Evolutionary conservation across 441 rosid species (phyloP).

Genomic region (Sinapis alba): DNA sequence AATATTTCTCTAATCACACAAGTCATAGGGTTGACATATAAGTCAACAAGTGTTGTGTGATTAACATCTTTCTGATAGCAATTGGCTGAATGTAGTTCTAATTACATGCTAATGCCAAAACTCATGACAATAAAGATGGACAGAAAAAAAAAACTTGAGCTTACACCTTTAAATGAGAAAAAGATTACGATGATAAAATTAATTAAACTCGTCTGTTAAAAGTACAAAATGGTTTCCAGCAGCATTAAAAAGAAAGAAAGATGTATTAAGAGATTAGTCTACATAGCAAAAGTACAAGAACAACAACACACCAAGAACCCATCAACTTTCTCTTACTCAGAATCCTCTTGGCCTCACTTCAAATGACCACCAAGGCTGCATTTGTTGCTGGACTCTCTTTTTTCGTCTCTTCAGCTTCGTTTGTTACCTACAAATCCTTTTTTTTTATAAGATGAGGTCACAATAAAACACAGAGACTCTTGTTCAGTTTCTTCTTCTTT

Average conservation of each 20-base stretch:
- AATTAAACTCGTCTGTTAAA: conserved; percentile 29
- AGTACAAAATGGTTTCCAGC: conserved; percentile 23
- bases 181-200: conserved; percentile 3
- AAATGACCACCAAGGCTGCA: background rate
- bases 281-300: conserved; percentile 27
- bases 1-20: background rate
- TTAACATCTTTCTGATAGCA: background rate
- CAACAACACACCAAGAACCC: conserved; percentile 37
- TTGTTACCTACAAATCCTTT: conserved; percentile 23
- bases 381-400: background rate
- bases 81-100: no score
- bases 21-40: background rate
- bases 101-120: background rate
- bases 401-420: conserved; percentile 8
- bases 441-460: conserved; percentile 44
- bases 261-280: conserved; percentile 35
- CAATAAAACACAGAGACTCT: conserved; percentile 67
- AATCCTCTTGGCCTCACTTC: conserved; percentile 28
- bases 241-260: background rate
- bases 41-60: background rate
- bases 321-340: conserved; percentile 3
- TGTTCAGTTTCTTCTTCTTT: conserved; percentile 83
- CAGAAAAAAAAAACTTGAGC: background rate
- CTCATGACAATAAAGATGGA: background rate
- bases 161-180: background rate